A percentile compares a stretch with the other conserved stretches of the same genome.
phyloP scores from a whole-genome alignment of 2,329 filamentous ascomycete species.

The Microsporum canis region DNA sequence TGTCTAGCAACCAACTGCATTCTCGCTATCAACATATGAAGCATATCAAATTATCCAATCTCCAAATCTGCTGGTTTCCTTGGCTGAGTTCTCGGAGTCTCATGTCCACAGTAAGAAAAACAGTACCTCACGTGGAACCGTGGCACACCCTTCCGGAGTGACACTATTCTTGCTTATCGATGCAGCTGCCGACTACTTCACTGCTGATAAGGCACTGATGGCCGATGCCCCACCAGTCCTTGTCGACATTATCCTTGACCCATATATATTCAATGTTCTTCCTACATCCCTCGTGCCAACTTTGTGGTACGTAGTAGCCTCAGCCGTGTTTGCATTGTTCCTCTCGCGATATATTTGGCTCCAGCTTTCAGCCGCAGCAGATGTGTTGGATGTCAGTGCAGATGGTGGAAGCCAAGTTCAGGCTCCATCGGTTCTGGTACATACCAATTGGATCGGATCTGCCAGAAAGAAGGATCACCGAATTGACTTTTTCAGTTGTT shows the following conservation, averaged over 20 bases:
- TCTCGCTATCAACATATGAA: slow-evolving; percentile 56
- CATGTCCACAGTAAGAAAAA: slow-evolving; percentile 30
- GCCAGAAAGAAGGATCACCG: neutral
- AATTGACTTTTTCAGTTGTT: neutral
- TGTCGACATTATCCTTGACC: slow-evolving; percentile 76
- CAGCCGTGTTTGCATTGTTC: slow-evolving; percentile 46
- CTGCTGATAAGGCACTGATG: slow-evolving; percentile 65
- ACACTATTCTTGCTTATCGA: slow-evolving; percentile 61
- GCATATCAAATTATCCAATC: slow-evolving; percentile 51
- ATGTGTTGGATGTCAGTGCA: neutral
- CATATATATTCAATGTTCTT: slow-evolving; percentile 66
- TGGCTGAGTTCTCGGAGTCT: slow-evolving; percentile 50
- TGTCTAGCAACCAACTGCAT: slow-evolving; percentile 70
- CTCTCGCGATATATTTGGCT: neutral
- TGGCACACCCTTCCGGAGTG: slow-evolving; percentile 28
- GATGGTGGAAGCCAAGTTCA: neutral
- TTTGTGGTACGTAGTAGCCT: slow-evolving; percentile 52
- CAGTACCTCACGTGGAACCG: slow-evolving; percentile 3
- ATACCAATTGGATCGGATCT: neutral
- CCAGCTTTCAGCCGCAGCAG: neutral
- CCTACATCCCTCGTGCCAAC: slow-evolving; percentile 68
- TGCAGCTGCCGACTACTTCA: slow-evolving; percentile 76
- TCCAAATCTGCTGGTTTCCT: slow-evolving; percentile 52
- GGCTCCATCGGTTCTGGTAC: neutral
- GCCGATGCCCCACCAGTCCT: slow-evolving; percentile 57